Evolutionary conservation across 2,329 filamentous ascomycete genomes (phyloP), one percentile per base, ranked within the genome.

Genomic region (Gnomoniopsis sp.): DNA sequence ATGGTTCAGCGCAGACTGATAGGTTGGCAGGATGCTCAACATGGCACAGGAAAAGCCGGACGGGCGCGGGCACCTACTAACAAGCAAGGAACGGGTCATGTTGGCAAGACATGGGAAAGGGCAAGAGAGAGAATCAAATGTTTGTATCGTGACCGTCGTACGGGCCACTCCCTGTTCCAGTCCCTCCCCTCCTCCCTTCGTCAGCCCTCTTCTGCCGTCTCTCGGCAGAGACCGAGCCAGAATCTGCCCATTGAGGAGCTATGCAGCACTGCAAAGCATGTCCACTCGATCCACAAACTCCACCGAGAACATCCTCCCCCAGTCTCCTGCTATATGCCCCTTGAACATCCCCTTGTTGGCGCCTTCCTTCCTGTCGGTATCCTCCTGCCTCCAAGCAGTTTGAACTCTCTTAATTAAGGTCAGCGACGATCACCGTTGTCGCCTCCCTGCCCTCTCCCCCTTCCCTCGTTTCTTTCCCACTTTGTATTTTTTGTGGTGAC

Each of bases 171-270:
- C 33, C 23, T 34, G 33, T 38, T 22, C 30, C 38, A 21, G 33
- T 21, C 49, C 38, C 15, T 23, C 36, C 50, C 50, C 14, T 41
- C n/a, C n/a, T 41, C 38, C 14, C 14, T 41, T 41, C 6, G 38
- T n/a, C n/a, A n/a, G 38, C 12, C 14, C n/a, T n/a, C 38, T 41
- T 41, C n/a, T 15, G 6, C 38, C 4, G 38, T 12, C 14, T 44
- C 56, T 61, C 59, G 56, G 59, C 52, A 55, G 55, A 59, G 44
- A 54, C 56, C 59, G 59, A 59, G 59, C 48, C 47, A 55, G 46
- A 49, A 61, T 55, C 59, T 59, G 59, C 59, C 59, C 56, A 59
- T 52, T 33, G 38, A 30, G 17, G 17, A 6, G 41, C 41, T 10
- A 17, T 44, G n/a, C 41, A 44, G 36, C 14, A 4, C 36, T 41